Conservation (phyloP, 2,329 filamentous ascomycete genomes). For the Blumeriella jaapii region DNA sequence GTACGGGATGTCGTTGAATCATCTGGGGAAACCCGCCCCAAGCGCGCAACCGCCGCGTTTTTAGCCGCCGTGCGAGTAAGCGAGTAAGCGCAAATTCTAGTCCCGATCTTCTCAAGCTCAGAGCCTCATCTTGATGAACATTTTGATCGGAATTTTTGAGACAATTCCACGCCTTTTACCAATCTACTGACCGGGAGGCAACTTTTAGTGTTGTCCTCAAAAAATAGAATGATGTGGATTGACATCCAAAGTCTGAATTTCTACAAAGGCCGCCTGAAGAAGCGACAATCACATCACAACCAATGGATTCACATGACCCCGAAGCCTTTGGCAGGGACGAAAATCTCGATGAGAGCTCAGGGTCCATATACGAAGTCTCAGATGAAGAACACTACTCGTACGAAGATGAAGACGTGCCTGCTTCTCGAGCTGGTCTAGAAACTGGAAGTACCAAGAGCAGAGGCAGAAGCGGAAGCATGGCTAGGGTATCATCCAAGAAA, state of each 20-base stretch:
- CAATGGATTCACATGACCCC: no score
- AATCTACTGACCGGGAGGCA: no score
- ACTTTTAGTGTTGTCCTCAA: no score
- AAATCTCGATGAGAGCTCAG: constrained; percentile 21
- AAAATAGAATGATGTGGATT: constrained; percentile 14
- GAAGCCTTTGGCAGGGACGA: background rate
- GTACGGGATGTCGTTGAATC: background rate
- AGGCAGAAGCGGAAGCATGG: background rate
- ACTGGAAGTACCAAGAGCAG: no score
- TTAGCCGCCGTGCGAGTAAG: constrained; percentile 7
- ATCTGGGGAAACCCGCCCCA: background rate
- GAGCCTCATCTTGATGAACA: no score
- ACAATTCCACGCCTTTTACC: no score
- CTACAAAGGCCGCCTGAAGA: constrained; percentile 14
- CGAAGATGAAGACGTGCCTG: background rate
- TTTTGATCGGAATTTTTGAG: no score
- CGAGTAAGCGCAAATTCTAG: no score
- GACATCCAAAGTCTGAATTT: constrained; percentile 3
- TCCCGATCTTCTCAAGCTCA: no score
- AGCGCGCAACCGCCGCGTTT: background rate
- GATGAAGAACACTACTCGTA: constrained; percentile 11
- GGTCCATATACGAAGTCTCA: constrained; percentile 22
- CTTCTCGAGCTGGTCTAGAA: constrained; percentile 6
- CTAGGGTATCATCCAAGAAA: background rate
- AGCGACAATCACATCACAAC: background rate